phyloP scores from a whole-genome alignment of 345 rosid species.

The Acer negundo region DNA sequence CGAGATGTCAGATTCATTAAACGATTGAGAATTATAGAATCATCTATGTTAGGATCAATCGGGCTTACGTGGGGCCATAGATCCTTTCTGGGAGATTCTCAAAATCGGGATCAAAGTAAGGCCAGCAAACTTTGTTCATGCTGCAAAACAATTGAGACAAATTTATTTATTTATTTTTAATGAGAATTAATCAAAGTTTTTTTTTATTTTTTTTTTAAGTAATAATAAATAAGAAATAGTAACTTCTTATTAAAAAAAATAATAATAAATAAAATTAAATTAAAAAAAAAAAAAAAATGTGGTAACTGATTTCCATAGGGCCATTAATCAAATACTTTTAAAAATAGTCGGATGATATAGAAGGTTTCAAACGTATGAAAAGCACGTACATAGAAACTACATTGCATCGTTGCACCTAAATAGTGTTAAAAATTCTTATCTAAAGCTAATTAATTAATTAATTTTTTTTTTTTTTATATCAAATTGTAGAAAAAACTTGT shows the following conservation, averaged over 20 bases:
- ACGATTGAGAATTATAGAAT: not conserved
- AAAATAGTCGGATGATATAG: not conserved
- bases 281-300: not conserved
- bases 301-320: too few relatives aligned
- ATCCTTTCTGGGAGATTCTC: slow-evolving; percentile 65
- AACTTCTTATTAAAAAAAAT: too few relatives aligned
- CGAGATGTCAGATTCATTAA: not conserved
- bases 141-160: slow-evolving; percentile 21
- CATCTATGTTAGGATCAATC: too few relatives aligned
- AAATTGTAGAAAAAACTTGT: too few relatives aligned
- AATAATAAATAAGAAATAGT: too few relatives aligned
- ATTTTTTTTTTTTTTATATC: too few relatives aligned
- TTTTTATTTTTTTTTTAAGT: too few relatives aligned
- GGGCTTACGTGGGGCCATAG: slow-evolving; percentile 60
- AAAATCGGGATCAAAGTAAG: slow-evolving; percentile 89
- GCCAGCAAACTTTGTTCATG: slow-evolving; percentile 71
- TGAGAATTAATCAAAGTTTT: not conserved
- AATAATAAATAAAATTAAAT: too few relatives aligned
- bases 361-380: not conserved
- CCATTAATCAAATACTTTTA: too few relatives aligned
- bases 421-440: not conserved
- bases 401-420: not conserved
- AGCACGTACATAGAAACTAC: not conserved
- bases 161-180: not conserved
- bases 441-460: too few relatives aligned